These are phyloP conservation scores for Neocatenulostroma microsporum DNA, from an alignment of 2,329 filamentous ascomycete genomes.

Conservation along the genomic window DNA sequence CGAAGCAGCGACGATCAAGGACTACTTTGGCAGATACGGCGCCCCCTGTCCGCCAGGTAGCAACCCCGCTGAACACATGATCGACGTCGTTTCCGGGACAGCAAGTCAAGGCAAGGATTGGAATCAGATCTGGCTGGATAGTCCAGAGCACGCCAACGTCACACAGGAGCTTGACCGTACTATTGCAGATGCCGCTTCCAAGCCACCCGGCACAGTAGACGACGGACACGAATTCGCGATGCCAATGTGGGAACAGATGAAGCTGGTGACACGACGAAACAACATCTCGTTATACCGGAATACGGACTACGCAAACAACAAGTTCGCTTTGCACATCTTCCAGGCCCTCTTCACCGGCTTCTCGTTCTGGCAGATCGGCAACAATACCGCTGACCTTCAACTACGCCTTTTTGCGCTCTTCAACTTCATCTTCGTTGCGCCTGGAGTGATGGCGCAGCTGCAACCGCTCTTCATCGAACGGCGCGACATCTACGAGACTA, in stretches of 20 bases:
- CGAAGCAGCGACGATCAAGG: constrained; percentile 33
- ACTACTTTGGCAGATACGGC: constrained; percentile 49
- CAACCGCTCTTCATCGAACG: constrained; percentile 54
- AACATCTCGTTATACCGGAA: constrained; percentile 58
- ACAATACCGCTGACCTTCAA: constrained; percentile 31
- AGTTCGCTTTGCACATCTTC: constrained; percentile 49
- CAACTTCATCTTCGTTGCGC: constrained; percentile 31
- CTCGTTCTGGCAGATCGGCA: constrained; percentile 40
- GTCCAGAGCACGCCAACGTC: constrained; percentile 30
- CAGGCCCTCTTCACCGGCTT: constrained; percentile 44
- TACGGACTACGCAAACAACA: constrained; percentile 58
- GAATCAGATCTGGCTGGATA: constrained; percentile 39
- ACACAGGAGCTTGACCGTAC: constrained; percentile 36
- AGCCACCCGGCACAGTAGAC: constrained; percentile 29
- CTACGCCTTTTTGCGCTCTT: constrained; percentile 27
- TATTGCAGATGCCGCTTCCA: constrained; percentile 30
- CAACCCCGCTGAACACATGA: constrained; percentile 50
- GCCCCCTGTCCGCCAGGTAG: constrained; percentile 44
- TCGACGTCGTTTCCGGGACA: constrained; percentile 40
- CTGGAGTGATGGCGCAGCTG: constrained; percentile 48
- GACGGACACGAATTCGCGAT: constrained; percentile 41
- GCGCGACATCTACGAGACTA: constrained; percentile 51
- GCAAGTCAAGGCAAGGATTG: constrained; percentile 35
- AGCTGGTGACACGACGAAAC: constrained; percentile 39
- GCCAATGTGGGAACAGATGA: constrained; percentile 35